Evolutionary conservation across 495 filamentous ascomycete genomes (phyloP).

Genomic region (Cercophora samala): DNA sequence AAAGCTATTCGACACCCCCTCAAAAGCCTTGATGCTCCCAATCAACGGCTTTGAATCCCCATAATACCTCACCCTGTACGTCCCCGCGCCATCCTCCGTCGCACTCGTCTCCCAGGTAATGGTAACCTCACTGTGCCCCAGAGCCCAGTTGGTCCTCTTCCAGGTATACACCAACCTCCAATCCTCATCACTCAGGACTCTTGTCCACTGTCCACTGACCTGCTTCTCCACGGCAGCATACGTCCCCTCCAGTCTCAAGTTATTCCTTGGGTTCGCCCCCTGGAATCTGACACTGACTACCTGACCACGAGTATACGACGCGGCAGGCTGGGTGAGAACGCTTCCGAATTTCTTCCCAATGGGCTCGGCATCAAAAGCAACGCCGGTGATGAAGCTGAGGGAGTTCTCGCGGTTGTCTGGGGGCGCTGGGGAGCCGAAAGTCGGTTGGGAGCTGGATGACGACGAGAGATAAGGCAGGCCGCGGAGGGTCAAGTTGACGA

Average conservation of each 20-base stretch:
- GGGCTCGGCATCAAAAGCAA: slow-evolving; percentile 70
- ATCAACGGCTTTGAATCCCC: slow-evolving; percentile 71
- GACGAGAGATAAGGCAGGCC: slow-evolving; percentile 67
- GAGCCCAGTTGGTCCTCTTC: slow-evolving; percentile 66
- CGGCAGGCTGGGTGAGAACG: slow-evolving; percentile 54
- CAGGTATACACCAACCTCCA: slow-evolving; percentile 81
- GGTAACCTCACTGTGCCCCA: slow-evolving; percentile 75
- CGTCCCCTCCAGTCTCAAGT: slow-evolving; percentile 75
- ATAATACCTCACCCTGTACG: slow-evolving; percentile 80
- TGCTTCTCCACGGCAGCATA: slow-evolving; percentile 72
- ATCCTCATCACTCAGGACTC: slow-evolving; percentile 68
- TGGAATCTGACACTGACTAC: slow-evolving; percentile 70
- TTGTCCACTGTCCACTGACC: slow-evolving; percentile 58
- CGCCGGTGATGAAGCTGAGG: slow-evolving; percentile 74
- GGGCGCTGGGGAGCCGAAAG: slow-evolving; percentile 59
- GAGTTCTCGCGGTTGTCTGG: slow-evolving; percentile 73
- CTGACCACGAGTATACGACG: slow-evolving; percentile 58
- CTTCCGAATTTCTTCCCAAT: slow-evolving; percentile 69
- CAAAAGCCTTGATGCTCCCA: slow-evolving; percentile 68
- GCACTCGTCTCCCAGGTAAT: slow-evolving; percentile 73
- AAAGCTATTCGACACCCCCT: slow-evolving; percentile 67
- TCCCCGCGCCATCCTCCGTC: slow-evolving; percentile 52
- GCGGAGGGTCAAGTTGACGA: slow-evolving; percentile 75
- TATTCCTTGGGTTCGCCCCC: slow-evolving; percentile 88
- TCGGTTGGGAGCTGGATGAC: slow-evolving; percentile 43